A percentile compares a stretch with the other conserved stretches of the same genome.
These are phyloP conservation scores for Melanomma pulvis-pyrius DNA, from an alignment of 495 filamentous ascomycete species.

Conservation along the genomic window DNA sequence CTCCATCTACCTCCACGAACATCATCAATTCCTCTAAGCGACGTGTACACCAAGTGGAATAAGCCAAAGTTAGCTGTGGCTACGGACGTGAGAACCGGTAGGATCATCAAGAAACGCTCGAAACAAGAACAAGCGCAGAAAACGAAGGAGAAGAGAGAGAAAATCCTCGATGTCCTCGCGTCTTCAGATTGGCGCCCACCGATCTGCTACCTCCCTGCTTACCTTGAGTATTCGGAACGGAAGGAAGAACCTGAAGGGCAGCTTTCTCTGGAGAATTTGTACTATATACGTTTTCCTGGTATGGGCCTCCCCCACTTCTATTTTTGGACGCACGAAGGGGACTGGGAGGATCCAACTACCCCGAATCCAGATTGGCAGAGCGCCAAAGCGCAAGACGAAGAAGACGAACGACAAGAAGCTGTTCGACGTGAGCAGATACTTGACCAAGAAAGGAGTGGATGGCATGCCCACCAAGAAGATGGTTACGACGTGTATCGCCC, in stretches of 20 bases:
- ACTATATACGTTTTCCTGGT: conserved; percentile 25
- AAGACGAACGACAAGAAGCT: not conserved
- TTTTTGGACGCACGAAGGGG: conserved; percentile 22
- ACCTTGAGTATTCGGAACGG: conserved; percentile 16
- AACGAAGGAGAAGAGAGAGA: conserved; percentile 18
- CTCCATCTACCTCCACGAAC: conserved; percentile 7
- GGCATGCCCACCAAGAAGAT: not conserved
- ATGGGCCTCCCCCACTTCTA: conserved; percentile 25
- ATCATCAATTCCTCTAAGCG: not conserved
- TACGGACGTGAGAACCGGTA: not conserved
- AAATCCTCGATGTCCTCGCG: conserved; percentile 14
- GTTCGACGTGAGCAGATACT: not conserved
- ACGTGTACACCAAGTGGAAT: conserved; percentile 16
- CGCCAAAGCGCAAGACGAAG: conserved; percentile 4
- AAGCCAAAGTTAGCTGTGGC: not conserved
- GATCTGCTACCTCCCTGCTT: conserved; percentile 25
- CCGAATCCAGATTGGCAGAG: conserved; percentile 14
- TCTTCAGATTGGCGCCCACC: conserved; percentile 13
- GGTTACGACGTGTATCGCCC: not conserved
- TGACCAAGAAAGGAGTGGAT: not conserved
- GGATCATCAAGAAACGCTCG: not conserved
- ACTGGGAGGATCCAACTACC: conserved; percentile 26
- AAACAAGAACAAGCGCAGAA: not conserved
- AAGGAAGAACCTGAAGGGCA: not conserved
- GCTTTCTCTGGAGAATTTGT: conserved; percentile 12